Evolutionary conservation across 768 basidiomycete genomes (phyloP), one percentile per base, ranked within the genome.

Genomic region (Trametes meyenii): DNA sequence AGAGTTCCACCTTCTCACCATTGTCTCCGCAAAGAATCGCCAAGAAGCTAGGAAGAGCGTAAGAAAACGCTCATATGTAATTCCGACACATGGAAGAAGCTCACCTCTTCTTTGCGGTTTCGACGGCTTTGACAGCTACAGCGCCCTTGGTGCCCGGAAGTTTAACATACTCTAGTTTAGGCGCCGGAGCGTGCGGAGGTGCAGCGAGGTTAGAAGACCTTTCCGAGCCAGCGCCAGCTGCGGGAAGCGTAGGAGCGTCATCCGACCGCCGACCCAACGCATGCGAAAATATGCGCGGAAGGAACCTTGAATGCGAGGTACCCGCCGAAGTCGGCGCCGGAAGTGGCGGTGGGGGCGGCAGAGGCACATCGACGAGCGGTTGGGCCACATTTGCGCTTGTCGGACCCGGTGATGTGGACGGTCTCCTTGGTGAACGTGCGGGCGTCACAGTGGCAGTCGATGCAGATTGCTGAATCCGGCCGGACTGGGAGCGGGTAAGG

Each of bases 1-100:
- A 96, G 12, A 96, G 78, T 69, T 96, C 94, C 49, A 96, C 93
- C 69, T 95, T 93, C 77, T 96, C 94, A 16, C 92, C 94, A 65
- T 86, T 89, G 36, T 96, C 94, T 19, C 94, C 94, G 65, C 94
- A 96, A 0, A 96, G 82, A 68, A 96, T 95, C 10, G 94, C 94
- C 23, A 96, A 82, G 78, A 96, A 96, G 73, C 92, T 94, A 54
- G 1, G 43, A 42, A 52, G 50, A 14, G 33, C 43, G 33, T 40
- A 10, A 45, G 45, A 6, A 40, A 5, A 52, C 43, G 53, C 52
- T 36, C 33, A 33, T 40, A 52, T 13, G 48, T 7, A 17, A 5
- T 11, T 1, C 58, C 16, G 16, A 42, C n/a, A 50, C 56, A 29
- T 51, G 38, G 46, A 58, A 59, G 45, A 64, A 19, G 55, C 66